Evolutionary conservation across 176 grass and related monocot species (phyloP), one percentile per base, ranked within the genome.

Genomic region (Musa beccarii): DNA sequence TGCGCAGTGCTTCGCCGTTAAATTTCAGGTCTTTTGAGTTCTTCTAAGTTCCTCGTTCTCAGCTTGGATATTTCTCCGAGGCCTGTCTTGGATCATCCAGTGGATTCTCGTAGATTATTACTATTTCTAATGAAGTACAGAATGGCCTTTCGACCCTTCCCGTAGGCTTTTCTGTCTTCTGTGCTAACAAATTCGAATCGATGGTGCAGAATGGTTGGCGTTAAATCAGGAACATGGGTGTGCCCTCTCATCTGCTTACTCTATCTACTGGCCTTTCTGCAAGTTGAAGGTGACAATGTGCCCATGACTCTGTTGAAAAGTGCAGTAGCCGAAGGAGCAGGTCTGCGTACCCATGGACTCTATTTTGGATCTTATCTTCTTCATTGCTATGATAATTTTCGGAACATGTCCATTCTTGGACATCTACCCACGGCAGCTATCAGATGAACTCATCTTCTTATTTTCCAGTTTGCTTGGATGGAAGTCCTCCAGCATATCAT

Each of bases 391-490:
- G 4, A 43, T 43, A 43, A 4, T 43, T 43, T 5, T 43, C 4
- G 3, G 34, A 43, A 43, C 34, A 43, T 6, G 34, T 43, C 6
- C 4, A 0, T 43, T 6, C 0, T 43, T 6, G 34, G 34, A 43
- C 4, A 43, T 43, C 34, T 6, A 6, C 34, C 34, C 34, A 6
- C 34, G 4, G 34, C 34, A 43, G 34, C 4, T 43, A 6, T 4
- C 34, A 43, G 6, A 6, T 43, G 63, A 22, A 13, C 19, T 51
- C 17, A 22, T 9, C 19, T 29, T 34, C 2, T 14, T 29, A 1
- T n/a, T 19, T 51, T 21, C 14, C 82, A 89, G 90, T 89, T 5
- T 93, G 90, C 52, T 72, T 93, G 73, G 90, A 93, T 65, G 90
- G 90, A 64, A 93, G 79, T 68, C 73, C 84, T 1, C 82, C 90